phyloP scores from a whole-genome alignment of 345 rosid genomes.

The Citrus hindsii region DNA sequence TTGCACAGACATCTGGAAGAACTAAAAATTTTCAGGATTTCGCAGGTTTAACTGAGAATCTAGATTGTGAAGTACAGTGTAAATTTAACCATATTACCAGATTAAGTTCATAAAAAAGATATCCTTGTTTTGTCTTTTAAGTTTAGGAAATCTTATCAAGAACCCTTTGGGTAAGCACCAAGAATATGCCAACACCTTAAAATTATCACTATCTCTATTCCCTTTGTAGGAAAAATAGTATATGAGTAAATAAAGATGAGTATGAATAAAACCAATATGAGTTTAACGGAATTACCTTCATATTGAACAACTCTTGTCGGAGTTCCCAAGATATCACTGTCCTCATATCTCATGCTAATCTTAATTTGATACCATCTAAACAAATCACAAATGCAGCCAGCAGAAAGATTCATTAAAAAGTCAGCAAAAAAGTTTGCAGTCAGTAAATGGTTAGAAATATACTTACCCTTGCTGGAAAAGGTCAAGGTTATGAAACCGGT shows the following conservation, averaged over 20 bases:
- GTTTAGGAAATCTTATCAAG: not conserved
- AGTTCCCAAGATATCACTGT: constrained; percentile 47
- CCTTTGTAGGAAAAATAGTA: not conserved
- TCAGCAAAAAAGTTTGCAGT: not conserved
- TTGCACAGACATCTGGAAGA: not conserved
- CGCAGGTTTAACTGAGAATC: not conserved
- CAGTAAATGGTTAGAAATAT: not conserved
- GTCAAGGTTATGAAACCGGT: constrained; percentile 80
- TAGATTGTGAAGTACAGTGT: not conserved
- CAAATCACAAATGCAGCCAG: not conserved
- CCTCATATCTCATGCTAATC: constrained; percentile 86
- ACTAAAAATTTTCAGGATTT: not conserved
- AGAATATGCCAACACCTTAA: not conserved
- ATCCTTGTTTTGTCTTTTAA: not conserved
- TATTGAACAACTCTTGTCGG: constrained; percentile 94
- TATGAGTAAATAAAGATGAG: not conserved
- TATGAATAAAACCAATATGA: not conserved
- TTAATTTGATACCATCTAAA: constrained; percentile 90
- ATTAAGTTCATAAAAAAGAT: not conserved
- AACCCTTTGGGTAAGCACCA: not conserved
- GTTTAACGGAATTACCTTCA: constrained; percentile 55
- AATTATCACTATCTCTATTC: not conserved
- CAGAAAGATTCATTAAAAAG: not conserved
- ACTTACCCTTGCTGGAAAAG: constrained; percentile 93
- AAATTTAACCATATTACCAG: not conserved